Percentiles rank a stretch among this genome's conserved stretches.
Conservation (phyloP, 352 stramenopile genomes). For the Lagenidium giganteum region DNA sequence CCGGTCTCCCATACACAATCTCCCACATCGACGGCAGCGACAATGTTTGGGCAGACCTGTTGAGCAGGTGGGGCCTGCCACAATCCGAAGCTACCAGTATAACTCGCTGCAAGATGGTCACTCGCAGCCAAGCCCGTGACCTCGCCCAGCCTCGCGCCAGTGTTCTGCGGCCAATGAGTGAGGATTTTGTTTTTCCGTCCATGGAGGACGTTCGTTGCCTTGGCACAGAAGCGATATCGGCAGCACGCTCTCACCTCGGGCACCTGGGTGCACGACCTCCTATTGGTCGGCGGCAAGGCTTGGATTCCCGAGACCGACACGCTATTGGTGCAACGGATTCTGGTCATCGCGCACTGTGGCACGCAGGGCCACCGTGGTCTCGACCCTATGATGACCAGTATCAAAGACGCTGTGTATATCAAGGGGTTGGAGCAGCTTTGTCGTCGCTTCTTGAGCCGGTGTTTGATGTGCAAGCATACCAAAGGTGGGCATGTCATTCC, state of each 20-base stretch:
- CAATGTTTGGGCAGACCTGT: slow-evolving; percentile 11
- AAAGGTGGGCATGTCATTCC: slow-evolving; percentile 13
- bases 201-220: too few species aligned
- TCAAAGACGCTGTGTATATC: not conserved
- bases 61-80: slow-evolving; percentile 8
- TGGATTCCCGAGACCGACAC: slow-evolving; percentile 6
- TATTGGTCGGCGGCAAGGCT: not conserved
- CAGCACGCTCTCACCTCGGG: too few species aligned
- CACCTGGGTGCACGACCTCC: not conserved
- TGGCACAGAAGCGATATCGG: too few species aligned
- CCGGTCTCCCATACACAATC: slow-evolving; percentile 1
- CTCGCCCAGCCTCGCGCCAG: too few species aligned
- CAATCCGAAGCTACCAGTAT: too few species aligned
- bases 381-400: slow-evolving; percentile 1
- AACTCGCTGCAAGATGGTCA: too few species aligned
- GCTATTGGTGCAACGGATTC: slow-evolving; percentile 2
- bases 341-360: slow-evolving; percentile 16
- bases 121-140: too few species aligned
- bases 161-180: too few species aligned
- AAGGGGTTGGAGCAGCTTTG: too few species aligned
- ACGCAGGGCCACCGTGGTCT: slow-evolving; percentile 12
- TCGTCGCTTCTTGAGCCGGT: not conserved
- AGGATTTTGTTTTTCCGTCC: too few species aligned
- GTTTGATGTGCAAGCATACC: slow-evolving; percentile 12
- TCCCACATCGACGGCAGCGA: slow-evolving; percentile 6